Evolutionary conservation across 192 early-diverging fungal species (phyloP), one percentile per base, ranked within the genome.

Genomic region (Mortierella alpina): DNA sequence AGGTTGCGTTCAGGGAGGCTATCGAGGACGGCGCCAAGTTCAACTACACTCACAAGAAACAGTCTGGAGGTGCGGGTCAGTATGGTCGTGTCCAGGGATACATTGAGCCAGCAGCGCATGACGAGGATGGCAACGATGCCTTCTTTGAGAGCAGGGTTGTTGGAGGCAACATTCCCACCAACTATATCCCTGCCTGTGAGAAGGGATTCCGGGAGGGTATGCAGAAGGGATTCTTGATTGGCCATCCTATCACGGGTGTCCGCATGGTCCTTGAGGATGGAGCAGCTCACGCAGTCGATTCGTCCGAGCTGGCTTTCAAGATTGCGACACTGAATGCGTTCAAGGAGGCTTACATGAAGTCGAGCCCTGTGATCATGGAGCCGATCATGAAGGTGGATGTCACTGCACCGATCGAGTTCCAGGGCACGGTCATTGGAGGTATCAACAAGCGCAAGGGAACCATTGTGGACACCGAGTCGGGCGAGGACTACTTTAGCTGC

Each of bases 41-140:
- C 84, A 91, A 94, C 82, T 99, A 97, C 88, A 98, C 96, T 0
- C 98, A 99, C 88, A 98, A 98, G 93, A 99, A 99, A 86, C 98
- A 99, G 86, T 90, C 91, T 65, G 98, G 98, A 66, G 98, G 98
- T 72, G 88, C 96, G 51, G 98, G 98, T 72, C 98, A 99, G 86
- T 99, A 93, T 75, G 98, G 89, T 75, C 91, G 93, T 72, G 95
- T 99, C 59, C 76, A 90, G 47, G 96, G 96, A 49, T 95, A 91
- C 83, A 93, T 99, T 66, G 97, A 99, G 83, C 95, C 95, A 4
- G 90, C 96, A 53, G 86, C 86, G 22, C 60, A 72, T 13, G 87
- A 86, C 22, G 85, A 90, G 71, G 93, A 95, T 56, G 90, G 88
- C 49, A 82, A 82, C 49, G 89, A 88, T 57, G 84, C 88, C 13